These are phyloP conservation scores for Cerioporus squamosus DNA, from an alignment of 1,284 basidiomycete genomes.

Conservation along the genomic window DNA sequence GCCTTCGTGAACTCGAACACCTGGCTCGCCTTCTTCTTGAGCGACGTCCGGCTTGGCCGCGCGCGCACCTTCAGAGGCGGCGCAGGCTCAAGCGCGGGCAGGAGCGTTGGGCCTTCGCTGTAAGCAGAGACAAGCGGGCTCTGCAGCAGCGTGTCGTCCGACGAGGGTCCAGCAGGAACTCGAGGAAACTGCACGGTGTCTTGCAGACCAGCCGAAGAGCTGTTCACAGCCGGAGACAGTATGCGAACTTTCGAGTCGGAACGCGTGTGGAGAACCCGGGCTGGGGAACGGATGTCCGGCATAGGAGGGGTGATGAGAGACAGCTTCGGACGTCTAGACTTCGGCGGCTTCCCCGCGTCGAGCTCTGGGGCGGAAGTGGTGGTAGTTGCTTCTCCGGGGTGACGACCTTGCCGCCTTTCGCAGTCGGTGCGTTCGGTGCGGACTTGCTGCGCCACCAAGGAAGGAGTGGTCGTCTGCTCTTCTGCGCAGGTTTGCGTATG, in stretches of 20 bases:
- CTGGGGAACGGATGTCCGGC: neutral
- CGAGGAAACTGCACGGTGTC: neutral
- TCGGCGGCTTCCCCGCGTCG: neutral
- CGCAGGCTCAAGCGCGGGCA: slow-evolving; percentile 22
- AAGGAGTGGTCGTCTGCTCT: slow-evolving; percentile 10
- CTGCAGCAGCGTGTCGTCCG: neutral
- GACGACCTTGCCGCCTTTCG: neutral
- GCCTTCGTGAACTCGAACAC: slow-evolving; percentile 21
- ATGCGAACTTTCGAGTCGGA: slow-evolving; percentile 9
- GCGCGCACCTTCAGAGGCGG: slow-evolving; percentile 7
- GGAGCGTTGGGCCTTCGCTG: slow-evolving; percentile 4
- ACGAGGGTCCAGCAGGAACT: too few species aligned
- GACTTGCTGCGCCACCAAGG: slow-evolving; percentile 18
- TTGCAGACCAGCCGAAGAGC: neutral
- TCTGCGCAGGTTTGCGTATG: slow-evolving; percentile 23
- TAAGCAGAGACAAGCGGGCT: slow-evolving; percentile 3
- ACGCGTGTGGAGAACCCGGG: slow-evolving; percentile 1
- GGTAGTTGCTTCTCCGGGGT: slow-evolving; percentile 9
- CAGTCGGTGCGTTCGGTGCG: neutral
- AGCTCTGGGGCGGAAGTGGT: neutral
- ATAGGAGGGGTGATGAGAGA: slow-evolving; percentile 15
- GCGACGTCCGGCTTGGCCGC: slow-evolving; percentile 15
- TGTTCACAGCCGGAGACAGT: slow-evolving; percentile 1
- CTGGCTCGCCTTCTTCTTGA: slow-evolving; percentile 25
- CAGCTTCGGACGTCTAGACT: slow-evolving; percentile 10